Evolutionary conservation across 2,329 filamentous ascomycete species (phyloP).

Genomic region (Hypoxylon sp.): DNA sequence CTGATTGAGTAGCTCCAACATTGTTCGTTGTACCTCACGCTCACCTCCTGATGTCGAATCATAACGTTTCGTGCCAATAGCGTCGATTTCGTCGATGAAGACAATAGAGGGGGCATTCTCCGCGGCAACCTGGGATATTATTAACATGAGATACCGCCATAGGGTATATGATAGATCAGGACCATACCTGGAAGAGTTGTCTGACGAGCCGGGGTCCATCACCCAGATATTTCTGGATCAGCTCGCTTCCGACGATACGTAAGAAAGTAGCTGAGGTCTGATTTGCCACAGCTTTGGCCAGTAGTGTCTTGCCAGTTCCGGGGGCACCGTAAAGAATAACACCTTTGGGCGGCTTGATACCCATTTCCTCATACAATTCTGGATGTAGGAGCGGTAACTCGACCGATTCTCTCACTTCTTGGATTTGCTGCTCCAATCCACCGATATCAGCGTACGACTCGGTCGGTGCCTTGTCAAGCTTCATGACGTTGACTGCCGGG

Average conservation of each 20-base stretch:
- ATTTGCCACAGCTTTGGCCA: constrained; percentile 98
- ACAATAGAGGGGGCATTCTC: constrained; percentile 98
- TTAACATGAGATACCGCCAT: constrained; percentile 45
- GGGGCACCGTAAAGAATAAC: constrained; percentile 98
- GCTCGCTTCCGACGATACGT: constrained; percentile 94
- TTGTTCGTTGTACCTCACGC: constrained; percentile 96
- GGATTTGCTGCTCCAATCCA: constrained; percentile 93
- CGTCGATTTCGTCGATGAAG: constrained; percentile 99
- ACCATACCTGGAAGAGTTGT: constrained; percentile 86
- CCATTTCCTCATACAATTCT: constrained; percentile 99
- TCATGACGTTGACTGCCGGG: constrained; percentile 97
- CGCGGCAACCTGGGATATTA: constrained; percentile 77
- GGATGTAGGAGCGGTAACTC: constrained; percentile 95
- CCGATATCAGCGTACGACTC: constrained; percentile 99
- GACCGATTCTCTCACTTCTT: constrained; percentile 97
- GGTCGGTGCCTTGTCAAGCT: constrained; percentile 97
- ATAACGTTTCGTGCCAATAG: constrained; percentile 98
- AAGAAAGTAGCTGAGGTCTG: constrained; percentile 99
- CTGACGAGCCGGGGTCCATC: constrained; percentile 95
- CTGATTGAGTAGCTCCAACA: constrained; percentile 98
- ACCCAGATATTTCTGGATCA: constrained; percentile 99
- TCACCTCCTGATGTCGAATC: constrained; percentile 97
- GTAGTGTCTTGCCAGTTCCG: constrained; percentile 94
- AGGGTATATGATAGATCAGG: not conserved
- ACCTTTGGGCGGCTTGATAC: constrained; percentile 99